Conservation (phyloP, 768 basidiomycete species). For the Hypsizygus marmoreus region DNA sequence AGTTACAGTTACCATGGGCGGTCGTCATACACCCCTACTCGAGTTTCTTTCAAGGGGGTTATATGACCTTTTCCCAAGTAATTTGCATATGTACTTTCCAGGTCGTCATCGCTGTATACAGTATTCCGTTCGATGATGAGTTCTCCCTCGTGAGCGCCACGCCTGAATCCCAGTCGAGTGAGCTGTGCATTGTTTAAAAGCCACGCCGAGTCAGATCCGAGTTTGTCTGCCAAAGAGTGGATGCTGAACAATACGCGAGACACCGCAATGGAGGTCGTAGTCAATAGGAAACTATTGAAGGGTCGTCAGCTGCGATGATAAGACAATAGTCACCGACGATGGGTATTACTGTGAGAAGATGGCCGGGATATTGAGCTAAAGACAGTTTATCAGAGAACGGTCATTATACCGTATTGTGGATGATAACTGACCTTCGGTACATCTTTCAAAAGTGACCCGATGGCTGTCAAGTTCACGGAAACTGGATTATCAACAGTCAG, state of each 20-base stretch:
- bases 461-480: conserved; percentile 31
- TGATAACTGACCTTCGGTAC: conserved; percentile 26
- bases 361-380: conserved; percentile 38
- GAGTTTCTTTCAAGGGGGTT: conserved; percentile 12
- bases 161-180: conserved; percentile 41
- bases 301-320: neutral
- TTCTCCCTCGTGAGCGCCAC: conserved; percentile 37
- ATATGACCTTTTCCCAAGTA: conserved; percentile 1
- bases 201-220: conserved; percentile 44
- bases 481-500: conserved; percentile 17
- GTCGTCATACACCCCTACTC: conserved; percentile 15
- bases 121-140: conserved; percentile 32
- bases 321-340: neutral
- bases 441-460: conserved; percentile 33
- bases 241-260: conserved; percentile 32
- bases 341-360: conserved; percentile 35
- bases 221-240: conserved; percentile 40
- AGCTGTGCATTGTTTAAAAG: conserved; percentile 47
- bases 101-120: conserved; percentile 16
- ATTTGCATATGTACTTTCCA: conserved; percentile 1
- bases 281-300: conserved; percentile 23
- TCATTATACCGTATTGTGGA: neutral
- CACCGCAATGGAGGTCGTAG: conserved; percentile 30
- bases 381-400: neutral
- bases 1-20: conserved; percentile 12